Evolutionary conservation across 768 basidiomycete genomes (phyloP).

Genomic region (Cystofilobasidium capitatum): DNA sequence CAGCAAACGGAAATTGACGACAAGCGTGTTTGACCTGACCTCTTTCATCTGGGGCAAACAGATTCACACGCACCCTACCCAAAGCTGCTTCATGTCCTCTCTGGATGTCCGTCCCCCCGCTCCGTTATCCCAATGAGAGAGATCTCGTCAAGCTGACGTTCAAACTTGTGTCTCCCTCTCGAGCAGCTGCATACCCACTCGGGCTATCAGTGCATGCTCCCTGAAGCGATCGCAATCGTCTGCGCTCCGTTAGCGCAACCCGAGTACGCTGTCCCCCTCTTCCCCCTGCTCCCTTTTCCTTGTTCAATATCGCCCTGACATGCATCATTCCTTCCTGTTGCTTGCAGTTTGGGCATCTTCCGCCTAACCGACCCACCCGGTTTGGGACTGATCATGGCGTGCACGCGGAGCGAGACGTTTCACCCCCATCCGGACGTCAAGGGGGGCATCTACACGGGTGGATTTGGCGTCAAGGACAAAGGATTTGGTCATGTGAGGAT

Average conservation of each 20-base stretch:
- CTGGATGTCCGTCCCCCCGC: too few relatives aligned
- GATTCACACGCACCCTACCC: slow-evolving; percentile 89
- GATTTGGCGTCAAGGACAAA: slow-evolving; percentile 32
- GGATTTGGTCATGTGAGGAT: slow-evolving; percentile 73
- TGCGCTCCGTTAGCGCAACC: slow-evolving; percentile 73
- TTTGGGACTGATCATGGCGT: slow-evolving; percentile 58
- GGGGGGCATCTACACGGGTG: slow-evolving; percentile 76
- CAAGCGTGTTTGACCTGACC: not conserved
- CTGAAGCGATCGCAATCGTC: slow-evolving; percentile 85
- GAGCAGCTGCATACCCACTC: slow-evolving; percentile 79
- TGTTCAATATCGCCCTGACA: not conserved
- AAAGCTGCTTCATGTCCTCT: slow-evolving; percentile 91
- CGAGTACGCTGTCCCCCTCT: slow-evolving; percentile 46
- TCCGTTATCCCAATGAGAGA: too few relatives aligned
- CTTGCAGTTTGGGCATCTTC: slow-evolving; percentile 68
- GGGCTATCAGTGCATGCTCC: slow-evolving; percentile 81
- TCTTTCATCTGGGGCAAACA: slow-evolving; percentile 35
- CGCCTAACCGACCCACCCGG: slow-evolving; percentile 82
- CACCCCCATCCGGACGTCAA: slow-evolving; percentile 62
- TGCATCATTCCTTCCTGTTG: not conserved
- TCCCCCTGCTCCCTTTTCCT: not conserved
- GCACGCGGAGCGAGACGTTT: slow-evolving; percentile 63
- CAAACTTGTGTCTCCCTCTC: too few relatives aligned
- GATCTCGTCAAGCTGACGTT: too few relatives aligned
- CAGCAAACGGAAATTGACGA: not conserved